Evolutionary conservation across 495 filamentous ascomycete genomes (phyloP).

Genomic region (Trypethelium eluteriae): DNA sequence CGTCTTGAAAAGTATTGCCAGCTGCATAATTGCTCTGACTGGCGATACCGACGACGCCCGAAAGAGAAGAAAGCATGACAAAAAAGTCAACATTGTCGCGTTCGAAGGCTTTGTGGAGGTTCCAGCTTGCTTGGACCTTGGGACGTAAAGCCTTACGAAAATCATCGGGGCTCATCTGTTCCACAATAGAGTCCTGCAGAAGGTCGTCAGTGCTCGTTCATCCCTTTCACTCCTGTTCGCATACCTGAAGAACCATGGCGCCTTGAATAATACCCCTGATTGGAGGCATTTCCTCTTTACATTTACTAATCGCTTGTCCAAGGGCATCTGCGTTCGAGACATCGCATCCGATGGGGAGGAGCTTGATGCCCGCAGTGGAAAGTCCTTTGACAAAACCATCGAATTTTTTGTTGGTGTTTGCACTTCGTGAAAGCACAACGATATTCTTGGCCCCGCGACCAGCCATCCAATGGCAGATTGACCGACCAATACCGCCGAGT

Average conservation of each 20-base stretch:
- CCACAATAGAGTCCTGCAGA: constrained; percentile 8
- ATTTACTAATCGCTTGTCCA: not conserved
- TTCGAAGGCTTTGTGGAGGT: constrained; percentile 12
- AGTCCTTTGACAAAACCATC: not conserved
- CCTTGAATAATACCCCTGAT: constrained; percentile 13
- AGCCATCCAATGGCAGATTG: not conserved
- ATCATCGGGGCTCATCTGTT: constrained; percentile 1
- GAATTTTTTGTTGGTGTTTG: not conserved
- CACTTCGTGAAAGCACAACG: constrained; percentile 11
- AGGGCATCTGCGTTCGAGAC: not conserved
- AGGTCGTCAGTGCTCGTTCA: not conserved
- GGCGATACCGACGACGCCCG: constrained; percentile 7
- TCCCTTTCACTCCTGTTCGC: not conserved
- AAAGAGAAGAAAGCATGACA: constrained; percentile 18
- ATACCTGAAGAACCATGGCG: constrained; percentile 14
- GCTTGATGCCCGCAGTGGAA: not conserved
- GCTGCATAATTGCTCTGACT: constrained; percentile 8
- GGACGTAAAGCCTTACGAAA: not conserved
- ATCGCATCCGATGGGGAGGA: not conserved
- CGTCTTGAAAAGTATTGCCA: constrained; percentile 12
- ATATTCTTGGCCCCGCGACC: not conserved
- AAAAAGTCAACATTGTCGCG: constrained; percentile 18
- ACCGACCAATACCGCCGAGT: constrained; percentile 39
- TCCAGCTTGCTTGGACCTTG: constrained; percentile 14
- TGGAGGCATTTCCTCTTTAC: not conserved